Evolutionary conservation across 306 rosid species (phyloP), one percentile per base, ranked within the genome.

Genomic region (Delonix regia): DNA sequence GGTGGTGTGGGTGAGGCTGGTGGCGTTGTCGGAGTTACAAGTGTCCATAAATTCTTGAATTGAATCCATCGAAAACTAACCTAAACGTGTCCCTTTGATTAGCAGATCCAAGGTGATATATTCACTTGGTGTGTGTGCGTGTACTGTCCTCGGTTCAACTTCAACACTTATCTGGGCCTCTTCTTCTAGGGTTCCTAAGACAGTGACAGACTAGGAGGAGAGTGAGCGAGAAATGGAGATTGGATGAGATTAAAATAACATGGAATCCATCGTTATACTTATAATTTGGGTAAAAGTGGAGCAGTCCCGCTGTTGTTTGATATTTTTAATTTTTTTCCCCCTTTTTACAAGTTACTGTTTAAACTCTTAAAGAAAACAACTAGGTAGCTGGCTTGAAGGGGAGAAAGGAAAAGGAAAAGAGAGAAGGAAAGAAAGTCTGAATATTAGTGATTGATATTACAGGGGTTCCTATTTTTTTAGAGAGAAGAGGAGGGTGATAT

Each of bases 31-130:
- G 12, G 89, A 75, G 85, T 88, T 86, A 64, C 93, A 88, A 14
- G 85, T 77, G 39, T 73, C 83, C 80, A 89, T 92, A 49, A 93
- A 84, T 72, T 86, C 90, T 75, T 88, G 86, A 87, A 93, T 84
- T 73, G 98, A 91, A 80, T 93, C 97, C 97, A 93, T 95, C 60
- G 55, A 45, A 6, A 28, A 60, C 9, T 12, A 36, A 55, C 53
- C 24, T 51, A 15, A 11, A 14, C 18, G 12, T 14, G 6, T 5
- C 64, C 42, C 19, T 53, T 15, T 69, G 30, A 9, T 79, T 56
- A 60, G 45, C 69, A 80, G 89, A 86, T 86, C 86, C 81, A 79
- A 79, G 63, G 53, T 2, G 4, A 38, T 64, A 64, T 64, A 18
- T 64, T 77, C 67, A 52, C 11, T 57, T 18, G 13, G 68, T 21